Evolutionary conservation across 2,329 filamentous ascomycete genomes (phyloP).

Genomic region (Fusarium penzigii): DNA sequence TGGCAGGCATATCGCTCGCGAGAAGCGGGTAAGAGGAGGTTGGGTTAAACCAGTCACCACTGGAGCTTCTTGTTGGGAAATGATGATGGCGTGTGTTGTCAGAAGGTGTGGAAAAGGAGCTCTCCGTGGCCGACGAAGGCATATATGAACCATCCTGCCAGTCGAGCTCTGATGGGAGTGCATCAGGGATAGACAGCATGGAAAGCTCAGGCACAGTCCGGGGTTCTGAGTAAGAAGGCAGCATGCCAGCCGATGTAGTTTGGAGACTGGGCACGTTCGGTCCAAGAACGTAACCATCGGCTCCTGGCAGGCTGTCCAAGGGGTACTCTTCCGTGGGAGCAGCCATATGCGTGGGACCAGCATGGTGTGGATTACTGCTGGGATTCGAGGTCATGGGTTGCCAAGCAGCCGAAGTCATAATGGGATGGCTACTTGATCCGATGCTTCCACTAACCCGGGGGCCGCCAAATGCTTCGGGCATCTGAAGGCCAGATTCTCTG

Average conservation of each 20-base stretch:
- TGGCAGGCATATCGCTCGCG: slow-evolving; percentile 16
- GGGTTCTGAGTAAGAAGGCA: slow-evolving; percentile 23
- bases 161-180: slow-evolving; percentile 16
- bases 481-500: slow-evolving; percentile 19
- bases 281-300: slow-evolving; percentile 25
- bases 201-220: slow-evolving; percentile 24
- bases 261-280: slow-evolving; percentile 16
- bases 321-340: slow-evolving; percentile 21
- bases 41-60: slow-evolving; percentile 35
- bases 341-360: slow-evolving; percentile 12
- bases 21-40: slow-evolving; percentile 29
- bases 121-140: slow-evolving; percentile 48
- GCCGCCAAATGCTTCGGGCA: slow-evolving; percentile 16
- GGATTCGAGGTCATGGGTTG: slow-evolving; percentile 12
- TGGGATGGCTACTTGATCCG: slow-evolving; percentile 8
- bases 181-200: slow-evolving; percentile 25
- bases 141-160: slow-evolving; percentile 43
- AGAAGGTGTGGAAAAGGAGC: slow-evolving; percentile 49
- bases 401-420: slow-evolving; percentile 26
- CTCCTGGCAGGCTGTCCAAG: slow-evolving; percentile 15
- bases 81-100: slow-evolving; percentile 36
- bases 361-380: slow-evolving; percentile 11
- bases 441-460: slow-evolving; percentile 9
- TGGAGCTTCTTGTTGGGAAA: slow-evolving; percentile 29
- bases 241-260: slow-evolving; percentile 13